These are phyloP conservation scores for Curvularia hawaiiensis DNA, from an alignment of 2,329 filamentous ascomycete genomes.

Conservation along the genomic window DNA sequence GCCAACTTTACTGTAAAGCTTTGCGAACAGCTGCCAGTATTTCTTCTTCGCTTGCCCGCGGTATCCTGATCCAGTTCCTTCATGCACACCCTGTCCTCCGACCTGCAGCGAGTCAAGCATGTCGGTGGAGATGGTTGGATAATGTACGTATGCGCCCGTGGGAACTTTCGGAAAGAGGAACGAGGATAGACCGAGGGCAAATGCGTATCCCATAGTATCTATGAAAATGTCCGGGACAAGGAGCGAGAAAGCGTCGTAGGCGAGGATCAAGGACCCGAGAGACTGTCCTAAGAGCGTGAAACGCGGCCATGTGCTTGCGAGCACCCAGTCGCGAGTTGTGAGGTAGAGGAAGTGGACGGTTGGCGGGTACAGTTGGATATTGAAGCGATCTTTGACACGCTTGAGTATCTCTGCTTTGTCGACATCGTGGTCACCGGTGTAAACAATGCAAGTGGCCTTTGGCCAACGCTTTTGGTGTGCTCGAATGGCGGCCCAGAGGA, in stretches of 20 bases:
- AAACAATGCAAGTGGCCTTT: constrained; percentile 86
- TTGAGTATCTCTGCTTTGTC: constrained; percentile 79
- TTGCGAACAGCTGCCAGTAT: constrained; percentile 89
- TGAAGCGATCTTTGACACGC: constrained; percentile 82
- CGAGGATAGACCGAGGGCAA: constrained; percentile 81
- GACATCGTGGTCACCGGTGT: constrained; percentile 92
- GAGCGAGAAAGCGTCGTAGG: constrained; percentile 90
- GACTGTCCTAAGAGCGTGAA: constrained; percentile 96
- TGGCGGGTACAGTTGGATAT: constrained; percentile 84
- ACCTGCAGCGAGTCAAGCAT: constrained; percentile 79
- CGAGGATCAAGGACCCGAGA: constrained; percentile 82
- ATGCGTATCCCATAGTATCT: constrained; percentile 98
- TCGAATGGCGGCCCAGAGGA: constrained; percentile 93
- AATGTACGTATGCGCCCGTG: constrained; percentile 94
- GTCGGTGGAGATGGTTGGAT: constrained; percentile 96
- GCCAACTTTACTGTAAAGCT: constrained; percentile 81
- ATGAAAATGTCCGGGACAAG: constrained; percentile 92
- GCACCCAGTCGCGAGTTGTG: constrained; percentile 82
- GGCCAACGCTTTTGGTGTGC: constrained; percentile 91
- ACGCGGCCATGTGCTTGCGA: constrained; percentile 84
- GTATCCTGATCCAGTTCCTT: constrained; percentile 75
- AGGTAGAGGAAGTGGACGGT: constrained; percentile 90
- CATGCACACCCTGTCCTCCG: constrained; percentile 74
- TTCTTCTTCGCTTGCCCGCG: constrained; percentile 73
- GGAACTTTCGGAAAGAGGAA: constrained; percentile 80